Percentiles rank a stretch among this genome's conserved stretches.
Conservation (phyloP, 2,329 filamentous ascomycete genomes). For the Pseudopyrenochaeta lycopersici region DNA sequence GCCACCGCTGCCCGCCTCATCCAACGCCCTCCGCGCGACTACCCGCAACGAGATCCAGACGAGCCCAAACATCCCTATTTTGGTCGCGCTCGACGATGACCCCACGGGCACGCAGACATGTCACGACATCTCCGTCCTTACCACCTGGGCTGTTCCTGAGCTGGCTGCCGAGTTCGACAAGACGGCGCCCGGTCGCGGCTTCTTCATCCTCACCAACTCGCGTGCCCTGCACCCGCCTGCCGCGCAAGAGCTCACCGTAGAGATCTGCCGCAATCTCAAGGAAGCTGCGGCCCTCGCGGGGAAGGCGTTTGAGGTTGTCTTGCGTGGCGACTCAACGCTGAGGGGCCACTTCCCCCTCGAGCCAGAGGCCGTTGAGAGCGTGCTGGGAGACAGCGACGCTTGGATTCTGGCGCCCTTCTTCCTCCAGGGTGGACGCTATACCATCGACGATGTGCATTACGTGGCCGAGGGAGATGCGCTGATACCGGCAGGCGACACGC, state of each 20-base stretch:
- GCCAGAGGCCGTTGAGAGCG: slow-evolving; percentile 60
- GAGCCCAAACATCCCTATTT: slow-evolving; percentile 30
- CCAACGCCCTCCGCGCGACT: slow-evolving; percentile 26
- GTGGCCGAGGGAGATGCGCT: slow-evolving; percentile 61
- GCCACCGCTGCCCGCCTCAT: slow-evolving; percentile 20
- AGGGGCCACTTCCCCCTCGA: slow-evolving; percentile 67
- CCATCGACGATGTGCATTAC: slow-evolving; percentile 67
- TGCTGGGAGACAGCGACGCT: slow-evolving; percentile 61
- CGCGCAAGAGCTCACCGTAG: slow-evolving; percentile 58
- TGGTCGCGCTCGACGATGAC: slow-evolving; percentile 62
- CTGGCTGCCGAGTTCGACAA: slow-evolving; percentile 56
- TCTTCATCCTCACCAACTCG: slow-evolving; percentile 70
- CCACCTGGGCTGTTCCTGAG: slow-evolving; percentile 60
- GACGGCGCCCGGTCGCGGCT: slow-evolving; percentile 54
- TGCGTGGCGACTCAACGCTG: slow-evolving; percentile 66
- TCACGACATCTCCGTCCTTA: slow-evolving; percentile 65
- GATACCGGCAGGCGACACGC: slow-evolving; percentile 63
- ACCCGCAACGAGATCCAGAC: slow-evolving; percentile 27
- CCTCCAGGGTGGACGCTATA: slow-evolving; percentile 66
- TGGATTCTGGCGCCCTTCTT: slow-evolving; percentile 69
- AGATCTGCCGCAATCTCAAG: slow-evolving; percentile 62
- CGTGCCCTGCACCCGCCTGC: slow-evolving; percentile 62
- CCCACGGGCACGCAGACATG: slow-evolving; percentile 71
- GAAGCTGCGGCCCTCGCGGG: slow-evolving; percentile 52
- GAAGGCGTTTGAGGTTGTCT: slow-evolving; percentile 62